These are phyloP conservation scores for Thraustochytrium sp. DNA, from an alignment of 352 stramenopile genomes.

Conservation along the genomic window DNA sequence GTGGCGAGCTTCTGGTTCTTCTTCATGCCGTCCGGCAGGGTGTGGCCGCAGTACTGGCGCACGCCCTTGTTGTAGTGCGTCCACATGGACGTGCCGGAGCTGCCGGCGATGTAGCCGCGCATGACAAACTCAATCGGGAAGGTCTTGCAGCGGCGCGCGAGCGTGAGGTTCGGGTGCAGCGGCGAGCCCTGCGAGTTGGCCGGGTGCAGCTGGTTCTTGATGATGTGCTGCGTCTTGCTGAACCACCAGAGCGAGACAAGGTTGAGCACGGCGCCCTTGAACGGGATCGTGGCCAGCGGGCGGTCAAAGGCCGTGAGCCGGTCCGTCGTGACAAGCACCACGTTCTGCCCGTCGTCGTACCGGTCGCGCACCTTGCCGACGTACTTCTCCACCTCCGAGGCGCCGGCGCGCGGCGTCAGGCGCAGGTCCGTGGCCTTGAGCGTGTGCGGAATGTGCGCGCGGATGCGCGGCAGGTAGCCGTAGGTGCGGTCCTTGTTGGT, in stretches of 20 bases:
- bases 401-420: constrained; percentile 73
- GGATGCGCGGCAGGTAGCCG: constrained; percentile 16
- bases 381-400: constrained; percentile 10
- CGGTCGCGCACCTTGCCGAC: constrained; percentile 78
- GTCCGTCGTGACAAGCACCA: constrained; percentile 96
- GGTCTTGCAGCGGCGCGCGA: constrained; percentile 87
- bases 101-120: constrained; percentile 86
- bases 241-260: constrained; percentile 47
- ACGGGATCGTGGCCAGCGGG: constrained; percentile 86
- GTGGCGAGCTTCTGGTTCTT: constrained; percentile 93
- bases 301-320: constrained; percentile 97
- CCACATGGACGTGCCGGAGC: constrained; percentile 96
- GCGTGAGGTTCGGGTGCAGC: constrained; percentile 87
- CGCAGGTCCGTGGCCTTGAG: constrained; percentile 57
- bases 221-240: constrained; percentile 83
- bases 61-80: constrained; percentile 95
- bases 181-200: constrained; percentile 46
- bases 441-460: neutral
- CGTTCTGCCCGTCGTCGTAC: constrained; percentile 71
- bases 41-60: constrained; percentile 92
- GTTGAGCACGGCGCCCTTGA: constrained; percentile 59
- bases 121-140: constrained; percentile 99
- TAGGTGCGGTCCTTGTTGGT: constrained; percentile 33
- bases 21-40: constrained; percentile 81
- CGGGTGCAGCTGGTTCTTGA: constrained; percentile 92